These are phyloP conservation scores for Starmerella riodocensis DNA, from an alignment of 805 yeast genomes.

Conservation along the genomic window DNA sequence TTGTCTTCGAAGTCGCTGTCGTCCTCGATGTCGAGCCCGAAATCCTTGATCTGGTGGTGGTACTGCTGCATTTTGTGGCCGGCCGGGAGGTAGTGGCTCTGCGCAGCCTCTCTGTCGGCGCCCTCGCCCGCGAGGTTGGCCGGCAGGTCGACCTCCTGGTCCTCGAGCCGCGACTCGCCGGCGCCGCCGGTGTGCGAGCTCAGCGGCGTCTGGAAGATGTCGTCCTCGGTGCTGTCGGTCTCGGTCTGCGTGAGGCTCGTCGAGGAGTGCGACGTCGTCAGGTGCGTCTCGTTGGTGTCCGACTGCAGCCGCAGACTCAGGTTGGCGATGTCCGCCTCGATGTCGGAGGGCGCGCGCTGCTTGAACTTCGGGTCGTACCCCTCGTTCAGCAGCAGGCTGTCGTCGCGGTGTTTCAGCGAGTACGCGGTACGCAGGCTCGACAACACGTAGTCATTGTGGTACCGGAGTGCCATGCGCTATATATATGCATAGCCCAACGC, in stretches of 20 bases:
- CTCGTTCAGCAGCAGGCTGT: slow-evolving; percentile 11
- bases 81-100: slow-evolving; percentile 7
- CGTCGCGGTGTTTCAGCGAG: slow-evolving; percentile 9
- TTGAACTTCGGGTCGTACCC: background rate
- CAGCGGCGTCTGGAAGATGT: background rate
- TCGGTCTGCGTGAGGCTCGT: slow-evolving; percentile 7
- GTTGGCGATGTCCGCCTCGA: slow-evolving; percentile 7
- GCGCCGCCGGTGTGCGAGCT: background rate
- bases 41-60: slow-evolving; percentile 19
- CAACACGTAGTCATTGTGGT: slow-evolving; percentile 25
- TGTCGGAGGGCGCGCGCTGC: slow-evolving; percentile 5
- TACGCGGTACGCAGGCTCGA: slow-evolving; percentile 25
- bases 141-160: background rate
- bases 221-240: slow-evolving; percentile 3
- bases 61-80: slow-evolving; percentile 9
- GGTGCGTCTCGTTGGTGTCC: background rate
- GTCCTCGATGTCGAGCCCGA: slow-evolving; percentile 32
- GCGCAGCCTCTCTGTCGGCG: background rate
- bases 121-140: background rate
- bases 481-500: no score
- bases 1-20: slow-evolving; percentile 32
- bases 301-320: slow-evolving; percentile 2
- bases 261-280: background rate
- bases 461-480: slow-evolving; percentile 23
- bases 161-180: background rate